Conservation (phyloP, 176 grass and related monocot genomes). For the Themeda triandra region DNA sequence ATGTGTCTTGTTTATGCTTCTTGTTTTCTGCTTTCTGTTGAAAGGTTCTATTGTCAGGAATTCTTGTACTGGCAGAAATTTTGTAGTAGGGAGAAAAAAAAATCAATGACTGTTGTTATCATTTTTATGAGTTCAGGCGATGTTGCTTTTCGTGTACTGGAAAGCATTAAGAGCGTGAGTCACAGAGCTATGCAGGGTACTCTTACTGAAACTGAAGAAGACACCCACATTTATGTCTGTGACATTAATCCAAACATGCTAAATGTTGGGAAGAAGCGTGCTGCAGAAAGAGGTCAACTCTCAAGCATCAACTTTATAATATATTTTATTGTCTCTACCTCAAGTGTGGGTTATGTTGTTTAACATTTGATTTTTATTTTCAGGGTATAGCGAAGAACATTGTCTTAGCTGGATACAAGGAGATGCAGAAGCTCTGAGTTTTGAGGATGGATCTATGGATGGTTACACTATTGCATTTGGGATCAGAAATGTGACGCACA, state of each 20-base stretch:
- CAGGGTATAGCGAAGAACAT: constrained; percentile 50
- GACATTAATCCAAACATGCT: constrained; percentile 97
- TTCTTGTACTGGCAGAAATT: background rate
- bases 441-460: constrained; percentile 91
- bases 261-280: constrained; percentile 81
- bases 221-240: constrained; percentile 88
- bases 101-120: background rate
- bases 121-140: constrained; percentile 52
- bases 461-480: constrained; percentile 93
- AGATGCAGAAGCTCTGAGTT: constrained; percentile 89
- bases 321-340: background rate
- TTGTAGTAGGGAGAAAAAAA: background rate
- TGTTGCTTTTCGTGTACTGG: constrained; percentile 81
- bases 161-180: constrained; percentile 72
- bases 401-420: constrained; percentile 82
- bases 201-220: constrained; percentile 62
- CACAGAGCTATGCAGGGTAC: constrained; percentile 52
- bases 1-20: background rate
- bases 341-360: background rate
- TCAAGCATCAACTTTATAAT: background rate
- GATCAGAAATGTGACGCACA: constrained; percentile 93
- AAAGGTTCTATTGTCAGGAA: background rate
- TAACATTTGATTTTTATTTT: constrained; percentile 20
- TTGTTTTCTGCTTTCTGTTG: background rate
- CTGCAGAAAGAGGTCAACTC: constrained; percentile 82